Percentiles rank a stretch among this genome's conserved stretches.
phyloP scores from a whole-genome alignment of 2,329 filamentous ascomycete species.

The Verticillium longisporum region DNA sequence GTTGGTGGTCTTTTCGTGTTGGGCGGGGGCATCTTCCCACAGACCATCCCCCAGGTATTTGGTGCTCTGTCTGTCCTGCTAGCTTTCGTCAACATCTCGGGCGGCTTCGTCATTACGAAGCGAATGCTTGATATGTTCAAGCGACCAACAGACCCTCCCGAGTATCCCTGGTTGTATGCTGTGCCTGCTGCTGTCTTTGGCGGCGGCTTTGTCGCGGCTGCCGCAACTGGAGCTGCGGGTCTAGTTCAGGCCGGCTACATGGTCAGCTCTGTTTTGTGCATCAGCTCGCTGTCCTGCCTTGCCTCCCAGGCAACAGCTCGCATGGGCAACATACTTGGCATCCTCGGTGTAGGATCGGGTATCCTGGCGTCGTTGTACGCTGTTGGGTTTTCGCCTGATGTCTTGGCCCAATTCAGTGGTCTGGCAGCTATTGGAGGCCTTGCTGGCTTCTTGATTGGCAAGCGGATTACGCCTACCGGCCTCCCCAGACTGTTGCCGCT shows the following conservation, averaged over 20 bases:
- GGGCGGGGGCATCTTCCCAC: constrained; percentile 71
- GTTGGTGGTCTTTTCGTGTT: constrained; percentile 85
- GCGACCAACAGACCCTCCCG: constrained; percentile 75
- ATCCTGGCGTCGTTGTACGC: constrained; percentile 77
- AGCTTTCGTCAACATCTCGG: constrained; percentile 82
- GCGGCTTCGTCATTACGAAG: constrained; percentile 87
- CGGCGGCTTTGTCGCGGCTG: constrained; percentile 73
- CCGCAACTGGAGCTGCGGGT: constrained; percentile 73
- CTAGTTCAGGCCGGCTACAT: constrained; percentile 84
- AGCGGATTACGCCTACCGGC: constrained; percentile 80
- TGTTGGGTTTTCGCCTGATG: constrained; percentile 72
- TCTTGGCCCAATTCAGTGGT: constrained; percentile 71
- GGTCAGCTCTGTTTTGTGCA: constrained; percentile 77
- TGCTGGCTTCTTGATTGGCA: constrained; percentile 63
- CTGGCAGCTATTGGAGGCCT: constrained; percentile 68
- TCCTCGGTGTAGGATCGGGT: constrained; percentile 76
- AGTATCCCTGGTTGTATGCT: constrained; percentile 83
- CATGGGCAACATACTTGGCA: constrained; percentile 79
- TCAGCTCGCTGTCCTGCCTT: constrained; percentile 74
- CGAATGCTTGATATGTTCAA: constrained; percentile 92
- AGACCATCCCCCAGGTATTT: constrained; percentile 71
- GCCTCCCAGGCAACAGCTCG: constrained; percentile 78
- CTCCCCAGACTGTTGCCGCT: constrained; percentile 82
- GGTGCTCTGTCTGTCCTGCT: constrained; percentile 75
- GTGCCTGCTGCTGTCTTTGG: constrained; percentile 72